Percentiles rank a stretch among this genome's conserved stretches.
Conservation (phyloP, 2,329 filamentous ascomycete genomes). For the Fusarium sp. region DNA sequence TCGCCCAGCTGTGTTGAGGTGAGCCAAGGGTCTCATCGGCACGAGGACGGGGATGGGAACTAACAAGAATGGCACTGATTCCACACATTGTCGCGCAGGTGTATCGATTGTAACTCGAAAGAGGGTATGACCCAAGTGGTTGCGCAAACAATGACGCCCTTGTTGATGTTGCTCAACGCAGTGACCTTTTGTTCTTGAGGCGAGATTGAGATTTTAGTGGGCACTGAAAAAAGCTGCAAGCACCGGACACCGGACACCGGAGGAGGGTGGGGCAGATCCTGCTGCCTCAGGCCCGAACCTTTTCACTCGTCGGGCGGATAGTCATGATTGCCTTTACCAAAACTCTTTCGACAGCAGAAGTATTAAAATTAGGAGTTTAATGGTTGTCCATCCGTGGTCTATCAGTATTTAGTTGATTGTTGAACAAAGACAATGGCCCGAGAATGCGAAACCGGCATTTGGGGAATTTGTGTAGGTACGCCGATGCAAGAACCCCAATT, state of each 20-base stretch:
- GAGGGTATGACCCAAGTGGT: neutral
- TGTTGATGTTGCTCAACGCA: neutral
- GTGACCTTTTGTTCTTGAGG: neutral
- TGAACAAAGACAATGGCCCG: neutral
- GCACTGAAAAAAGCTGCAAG: neutral
- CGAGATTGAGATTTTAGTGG: neutral
- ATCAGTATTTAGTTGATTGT: neutral
- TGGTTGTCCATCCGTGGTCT: neutral
- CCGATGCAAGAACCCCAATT: neutral
- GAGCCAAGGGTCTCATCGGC: neutral
- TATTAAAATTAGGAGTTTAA: too few relatives aligned
- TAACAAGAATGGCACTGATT: constrained; percentile 14
- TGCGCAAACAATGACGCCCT: neutral
- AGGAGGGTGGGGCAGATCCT: neutral
- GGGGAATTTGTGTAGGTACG: neutral
- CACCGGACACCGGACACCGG: neutral
- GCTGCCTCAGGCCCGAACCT: neutral
- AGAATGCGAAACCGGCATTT: neutral
- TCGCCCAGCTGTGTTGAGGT: constrained; percentile 46
- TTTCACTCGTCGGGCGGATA: neutral
- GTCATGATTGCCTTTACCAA: neutral
- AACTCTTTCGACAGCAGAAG: too few relatives aligned
- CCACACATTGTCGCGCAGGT: constrained; percentile 11
- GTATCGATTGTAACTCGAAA: neutral
- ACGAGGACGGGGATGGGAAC: neutral